These are phyloP conservation scores for Suillus subaureus DNA, from an alignment of 768 basidiomycete species.

Conservation along the genomic window DNA sequence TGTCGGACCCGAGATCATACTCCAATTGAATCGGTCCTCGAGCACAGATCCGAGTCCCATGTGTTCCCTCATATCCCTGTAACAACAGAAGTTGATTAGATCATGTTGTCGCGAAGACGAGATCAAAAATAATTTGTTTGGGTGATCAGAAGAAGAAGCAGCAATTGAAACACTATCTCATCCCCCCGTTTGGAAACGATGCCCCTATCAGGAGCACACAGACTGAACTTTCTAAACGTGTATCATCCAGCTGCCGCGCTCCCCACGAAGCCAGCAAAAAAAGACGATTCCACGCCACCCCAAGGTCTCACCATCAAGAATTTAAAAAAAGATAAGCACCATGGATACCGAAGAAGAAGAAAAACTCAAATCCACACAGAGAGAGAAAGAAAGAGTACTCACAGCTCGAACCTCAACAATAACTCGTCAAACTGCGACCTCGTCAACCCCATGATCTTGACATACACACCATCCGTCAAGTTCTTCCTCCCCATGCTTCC, in stretches of 20 bases:
- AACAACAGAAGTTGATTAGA: constrained; percentile 8
- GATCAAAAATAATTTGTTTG: background rate
- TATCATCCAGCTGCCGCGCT: constrained; percentile 2
- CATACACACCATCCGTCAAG: constrained; percentile 6
- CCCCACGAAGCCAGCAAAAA: background rate
- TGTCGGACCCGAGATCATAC: constrained; percentile 38
- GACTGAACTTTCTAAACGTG: background rate
- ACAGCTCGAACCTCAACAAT: constrained; percentile 63
- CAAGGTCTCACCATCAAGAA: background rate
- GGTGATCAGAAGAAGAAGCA: background rate
- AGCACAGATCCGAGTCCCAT: constrained; percentile 49
- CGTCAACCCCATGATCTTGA: constrained; percentile 49
- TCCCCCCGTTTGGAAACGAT: background rate
- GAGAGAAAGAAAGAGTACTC: constrained; percentile 31
- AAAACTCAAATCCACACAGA: background rate
- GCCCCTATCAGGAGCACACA: background rate
- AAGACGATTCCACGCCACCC: background rate
- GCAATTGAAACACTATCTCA: background rate
- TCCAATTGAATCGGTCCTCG: constrained; percentile 54
- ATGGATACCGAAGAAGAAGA: background rate
- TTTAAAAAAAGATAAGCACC: background rate
- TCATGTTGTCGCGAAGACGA: background rate
- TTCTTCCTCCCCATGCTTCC: constrained; percentile 16
- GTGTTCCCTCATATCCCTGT: constrained; percentile 68
- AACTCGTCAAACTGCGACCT: constrained; percentile 65